Conservation (phyloP, 176 grass and related monocot genomes). For the Bothriochloa decipiens region DNA sequence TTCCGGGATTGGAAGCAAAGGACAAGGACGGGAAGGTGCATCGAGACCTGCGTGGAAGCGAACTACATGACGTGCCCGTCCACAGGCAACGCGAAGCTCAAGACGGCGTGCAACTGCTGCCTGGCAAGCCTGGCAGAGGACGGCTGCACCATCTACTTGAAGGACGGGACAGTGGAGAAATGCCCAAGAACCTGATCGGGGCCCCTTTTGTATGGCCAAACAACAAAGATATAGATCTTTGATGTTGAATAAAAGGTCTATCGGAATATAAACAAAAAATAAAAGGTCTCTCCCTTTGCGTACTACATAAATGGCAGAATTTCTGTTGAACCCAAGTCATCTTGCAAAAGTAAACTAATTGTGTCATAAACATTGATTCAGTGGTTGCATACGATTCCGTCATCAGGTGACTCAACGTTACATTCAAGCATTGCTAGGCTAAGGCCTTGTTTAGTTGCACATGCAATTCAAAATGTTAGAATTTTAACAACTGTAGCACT, state of each 20-base stretch:
- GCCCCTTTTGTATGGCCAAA: neutral
- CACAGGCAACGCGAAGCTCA: slow-evolving; percentile 5
- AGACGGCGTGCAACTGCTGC: slow-evolving; percentile 50
- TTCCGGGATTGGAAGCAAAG: neutral
- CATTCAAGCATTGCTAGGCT: neutral
- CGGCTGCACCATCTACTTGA: slow-evolving; percentile 50
- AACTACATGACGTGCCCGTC: slow-evolving; percentile 47
- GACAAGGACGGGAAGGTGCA: neutral
- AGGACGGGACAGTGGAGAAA: slow-evolving; percentile 11
- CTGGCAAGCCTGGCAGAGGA: slow-evolving; percentile 26
- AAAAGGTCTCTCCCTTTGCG: neutral
- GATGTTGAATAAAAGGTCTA: slow-evolving; percentile 15
- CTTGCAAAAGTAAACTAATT: neutral
- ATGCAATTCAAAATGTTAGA: too few species aligned
- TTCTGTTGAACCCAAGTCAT: neutral
- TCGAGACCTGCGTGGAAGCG: slow-evolving; percentile 19
- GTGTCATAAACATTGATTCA: neutral
- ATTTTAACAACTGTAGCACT: too few species aligned
- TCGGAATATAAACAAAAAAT: too few species aligned
- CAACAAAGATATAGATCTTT: neutral
- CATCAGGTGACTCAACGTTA: neutral
- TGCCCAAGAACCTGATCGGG: neutral
- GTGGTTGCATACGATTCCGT: neutral
- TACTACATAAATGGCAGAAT: neutral
- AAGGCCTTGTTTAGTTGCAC: too few species aligned